Base-by-base conservation (phyloP, 495 filamentous ascomycete genomes). In the Penicillium salamii region DNA sequence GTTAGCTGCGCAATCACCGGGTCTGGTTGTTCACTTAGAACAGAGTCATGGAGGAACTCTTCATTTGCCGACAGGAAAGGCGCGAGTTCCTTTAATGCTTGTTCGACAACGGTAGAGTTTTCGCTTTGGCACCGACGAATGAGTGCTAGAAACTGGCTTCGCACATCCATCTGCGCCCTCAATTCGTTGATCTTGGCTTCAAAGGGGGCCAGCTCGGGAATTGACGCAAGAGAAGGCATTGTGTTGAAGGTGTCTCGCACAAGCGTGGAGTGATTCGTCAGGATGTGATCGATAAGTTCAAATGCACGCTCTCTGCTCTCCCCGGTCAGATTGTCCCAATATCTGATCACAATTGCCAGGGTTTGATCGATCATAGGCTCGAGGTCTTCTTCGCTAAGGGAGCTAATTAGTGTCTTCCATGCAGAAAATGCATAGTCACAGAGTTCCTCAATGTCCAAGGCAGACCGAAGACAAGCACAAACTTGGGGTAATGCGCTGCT, bases 401-500 rank as follows among this genome's bases (percentile, higher is more conserved):
- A 79, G 23, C 66, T 78, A 20, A 97, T 78, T 70, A 97, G 82
- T 12, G 82, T 71, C 33, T 80, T 79, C 93, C 95, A 99, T 41
- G 89, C 88, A 9, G 78, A 79, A 63, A 97, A 91, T 2, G 89
- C 88, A 45, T 82, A 76, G 50, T 88, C 77, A 42, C 88, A 81
- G 19, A 97, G 76, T 19, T 86, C 80, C 32, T 82, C 75, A 13
- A 82, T 81, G 15, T 85, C 78, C 46, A 97, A 75, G 0, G 91
- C 90, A 17, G 90, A 89, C 52, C 93, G 85, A 13, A 97, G 76
- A 62, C 87, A 96, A 13, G 93, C 89, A 45, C 57, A 54, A 69
- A 91, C 89, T 76, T 97, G 93, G 39, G 95, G 90, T 31, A 96
- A 74, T 24, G 89, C 92, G 62, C 85, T 83, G 51, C 79, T 84